These are phyloP conservation scores for Agaricus sinodeliciosus DNA, from an alignment of 768 basidiomycete species.

Conservation along the genomic window DNA sequence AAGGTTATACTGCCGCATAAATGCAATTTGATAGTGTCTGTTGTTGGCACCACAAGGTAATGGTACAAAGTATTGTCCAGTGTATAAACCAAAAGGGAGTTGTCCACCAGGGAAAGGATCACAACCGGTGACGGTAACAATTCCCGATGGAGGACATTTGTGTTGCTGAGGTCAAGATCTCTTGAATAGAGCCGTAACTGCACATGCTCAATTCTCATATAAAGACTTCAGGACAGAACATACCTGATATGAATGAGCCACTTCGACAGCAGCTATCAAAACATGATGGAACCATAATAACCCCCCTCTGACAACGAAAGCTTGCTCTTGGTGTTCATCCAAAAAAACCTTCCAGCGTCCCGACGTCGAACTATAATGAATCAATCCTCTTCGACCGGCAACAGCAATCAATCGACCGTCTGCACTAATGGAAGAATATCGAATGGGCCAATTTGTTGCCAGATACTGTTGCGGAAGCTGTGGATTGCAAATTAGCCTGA, in stretches of 20 bases:
- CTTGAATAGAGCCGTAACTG: conserved; percentile 93
- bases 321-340: conserved; percentile 76
- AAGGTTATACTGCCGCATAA: conserved; percentile 95
- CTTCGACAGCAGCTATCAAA: conserved; percentile 84
- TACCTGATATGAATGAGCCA: conserved; percentile 73
- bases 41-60: conserved; percentile 82
- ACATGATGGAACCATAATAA: conserved; percentile 96
- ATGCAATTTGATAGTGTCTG: conserved; percentile 78
- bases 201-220: conserved; percentile 1
- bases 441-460: conserved; percentile 88
- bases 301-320: conserved; percentile 84
- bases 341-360: conserved; percentile 93
- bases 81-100: conserved; percentile 90
- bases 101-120: conserved; percentile 89
- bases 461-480: conserved; percentile 89
- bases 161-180: conserved; percentile 78
- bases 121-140: conserved; percentile 70
- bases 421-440: conserved; percentile 82
- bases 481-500: background rate
- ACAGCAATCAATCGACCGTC: conserved; percentile 92
- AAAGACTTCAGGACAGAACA: conserved; percentile 13
- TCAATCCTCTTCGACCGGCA: conserved; percentile 84
- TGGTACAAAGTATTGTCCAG: conserved; percentile 91
- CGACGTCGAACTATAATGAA: conserved; percentile 90
- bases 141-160: conserved; percentile 80